Evolutionary conservation across 345 rosid genomes (phyloP).

Genomic region (Gossypium arboreum): DNA sequence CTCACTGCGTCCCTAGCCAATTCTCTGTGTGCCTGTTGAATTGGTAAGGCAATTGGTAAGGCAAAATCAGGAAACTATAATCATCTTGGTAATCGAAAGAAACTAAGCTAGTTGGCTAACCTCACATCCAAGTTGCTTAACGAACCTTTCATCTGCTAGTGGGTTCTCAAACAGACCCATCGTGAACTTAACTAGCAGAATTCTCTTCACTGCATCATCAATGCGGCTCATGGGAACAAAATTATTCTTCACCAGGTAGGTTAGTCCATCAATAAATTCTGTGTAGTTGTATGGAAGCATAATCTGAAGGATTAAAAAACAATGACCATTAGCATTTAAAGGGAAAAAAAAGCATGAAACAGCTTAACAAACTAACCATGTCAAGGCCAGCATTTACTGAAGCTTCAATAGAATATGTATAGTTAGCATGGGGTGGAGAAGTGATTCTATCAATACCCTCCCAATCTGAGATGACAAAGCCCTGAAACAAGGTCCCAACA

Average conservation of each 20-base stretch:
- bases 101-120: slow-evolving; percentile 19
- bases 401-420: slow-evolving; percentile 45
- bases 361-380: slow-evolving; percentile 37
- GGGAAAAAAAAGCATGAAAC: neutral
- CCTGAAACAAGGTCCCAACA: slow-evolving; percentile 25
- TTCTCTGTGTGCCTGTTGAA: slow-evolving; percentile 51
- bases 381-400: slow-evolving; percentile 54
- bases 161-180: slow-evolving; percentile 55
- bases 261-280: slow-evolving; percentile 48
- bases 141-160: slow-evolving; percentile 41
- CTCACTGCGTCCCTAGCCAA: slow-evolving; percentile 65
- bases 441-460: slow-evolving; percentile 59
- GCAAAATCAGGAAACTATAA: neutral
- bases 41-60: neutral
- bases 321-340: neutral
- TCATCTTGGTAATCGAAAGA: neutral
- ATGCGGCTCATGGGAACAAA: slow-evolving; percentile 57
- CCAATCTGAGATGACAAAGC: slow-evolving; percentile 66
- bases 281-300: slow-evolving; percentile 55
- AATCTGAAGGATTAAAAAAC: neutral
- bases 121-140: slow-evolving; percentile 51
- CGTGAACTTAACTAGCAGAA: slow-evolving; percentile 51
- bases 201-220: slow-evolving; percentile 64
- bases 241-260: slow-evolving; percentile 38
- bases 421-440: slow-evolving; percentile 58